These are phyloP conservation scores for Petunia hybrid DNA, from an alignment of 305 asterid genomes.

Conservation along the genomic window DNA sequence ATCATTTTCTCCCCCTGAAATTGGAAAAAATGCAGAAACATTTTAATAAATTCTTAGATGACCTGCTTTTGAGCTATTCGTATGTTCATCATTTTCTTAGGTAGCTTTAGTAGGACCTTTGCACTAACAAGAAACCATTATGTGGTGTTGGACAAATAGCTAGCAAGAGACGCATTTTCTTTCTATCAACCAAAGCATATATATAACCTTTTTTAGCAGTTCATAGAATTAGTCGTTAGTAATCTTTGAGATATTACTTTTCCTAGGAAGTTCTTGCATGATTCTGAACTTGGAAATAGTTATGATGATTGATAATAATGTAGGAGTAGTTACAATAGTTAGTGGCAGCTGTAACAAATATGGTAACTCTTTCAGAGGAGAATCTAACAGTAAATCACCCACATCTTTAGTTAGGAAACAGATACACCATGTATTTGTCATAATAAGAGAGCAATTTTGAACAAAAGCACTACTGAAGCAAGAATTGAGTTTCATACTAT, in stretches of 20 bases:
- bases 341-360: slow-evolving; percentile 3
- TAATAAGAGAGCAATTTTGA: slow-evolving; percentile 9
- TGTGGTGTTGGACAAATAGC: slow-evolving; percentile 16
- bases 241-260: slow-evolving; percentile 2
- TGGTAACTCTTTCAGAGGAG: slow-evolving; percentile 4
- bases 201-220: slow-evolving; percentile 16
- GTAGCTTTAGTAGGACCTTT: not conserved
- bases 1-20: slow-evolving; percentile 77
- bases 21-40: slow-evolving; percentile 28
- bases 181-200: slow-evolving; percentile 22
- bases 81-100: slow-evolving; percentile 7
- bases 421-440: not conserved
- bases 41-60: not conserved
- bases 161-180: not conserved
- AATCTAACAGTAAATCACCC: slow-evolving; percentile 13
- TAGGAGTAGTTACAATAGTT: slow-evolving; percentile 15
- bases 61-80: not conserved
- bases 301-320: not conserved
- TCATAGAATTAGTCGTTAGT: not conserved
- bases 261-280: not conserved
- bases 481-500: not conserved
- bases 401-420: not conserved
- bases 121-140: not conserved
- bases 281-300: slow-evolving; percentile 4
- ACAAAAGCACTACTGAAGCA: not conserved